Percentiles rank a stretch among this genome's conserved stretches.
Conservation (phyloP, 257 asterid genomes). For the Verbena officinalis region DNA sequence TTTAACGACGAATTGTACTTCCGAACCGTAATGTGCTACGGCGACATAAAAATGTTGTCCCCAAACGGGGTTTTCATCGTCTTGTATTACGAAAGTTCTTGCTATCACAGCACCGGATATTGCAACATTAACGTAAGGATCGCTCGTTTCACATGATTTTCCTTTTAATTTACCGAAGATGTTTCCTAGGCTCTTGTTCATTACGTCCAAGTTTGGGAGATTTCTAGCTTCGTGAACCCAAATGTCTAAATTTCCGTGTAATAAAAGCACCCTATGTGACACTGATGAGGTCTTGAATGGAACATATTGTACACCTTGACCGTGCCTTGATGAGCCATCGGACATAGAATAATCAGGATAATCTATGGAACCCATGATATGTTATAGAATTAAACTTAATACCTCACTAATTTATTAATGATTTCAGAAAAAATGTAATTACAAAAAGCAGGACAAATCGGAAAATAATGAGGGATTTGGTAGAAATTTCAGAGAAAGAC, state of each 20-base stretch:
- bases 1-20: constrained; percentile 85
- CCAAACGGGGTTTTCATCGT: constrained; percentile 88
- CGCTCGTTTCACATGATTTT: constrained; percentile 67
- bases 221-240: constrained; percentile 73
- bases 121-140: constrained; percentile 80
- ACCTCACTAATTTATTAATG: neutral
- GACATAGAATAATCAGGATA: constrained; percentile 53
- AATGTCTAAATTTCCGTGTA: constrained; percentile 90
- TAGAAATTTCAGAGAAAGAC: neutral
- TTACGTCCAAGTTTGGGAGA: constrained; percentile 81
- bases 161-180: constrained; percentile 48
- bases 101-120: constrained; percentile 73
- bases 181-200: constrained; percentile 60
- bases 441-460: no score
- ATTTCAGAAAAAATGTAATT: no score
- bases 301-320: constrained; percentile 62
- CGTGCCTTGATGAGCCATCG: constrained; percentile 59
- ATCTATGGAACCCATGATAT: constrained; percentile 48
- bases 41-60: constrained; percentile 82
- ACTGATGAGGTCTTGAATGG: constrained; percentile 71
- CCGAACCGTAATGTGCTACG: constrained; percentile 80
- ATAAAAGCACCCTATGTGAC: constrained; percentile 47
- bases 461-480: neutral
- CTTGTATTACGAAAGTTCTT: constrained; percentile 70
- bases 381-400: constrained; percentile 5